Evolutionary conservation across 768 basidiomycete species (phyloP), one percentile per base, ranked within the genome.

Genomic region (Termitomyces titanicus): DNA sequence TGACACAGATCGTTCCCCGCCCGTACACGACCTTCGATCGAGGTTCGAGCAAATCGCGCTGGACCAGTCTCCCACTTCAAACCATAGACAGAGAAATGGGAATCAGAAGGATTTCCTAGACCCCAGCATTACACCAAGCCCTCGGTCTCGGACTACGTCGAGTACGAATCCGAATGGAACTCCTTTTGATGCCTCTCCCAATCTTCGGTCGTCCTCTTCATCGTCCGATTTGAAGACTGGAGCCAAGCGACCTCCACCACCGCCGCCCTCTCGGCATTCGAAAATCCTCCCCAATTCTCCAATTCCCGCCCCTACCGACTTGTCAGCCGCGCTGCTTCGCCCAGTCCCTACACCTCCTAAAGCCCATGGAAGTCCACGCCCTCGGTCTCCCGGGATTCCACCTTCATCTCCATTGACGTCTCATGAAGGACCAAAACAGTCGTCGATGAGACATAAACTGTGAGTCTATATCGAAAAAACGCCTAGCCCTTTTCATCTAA

Each of bases 1-100:
- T 58, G 82, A 88, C 66, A 77, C 79, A 18, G 74, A 71, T 3
- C 76, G 84, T 35, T 73, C 78, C 17, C 81, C 81, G 37, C 83
- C 88, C 2, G 88, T 91, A 51, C 85, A 79, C 68, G 88, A 78
- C 56, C 74, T 92, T 17, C 80, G 81, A 43, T 88, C 85, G 29
- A 81, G 74, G 63, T 92, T 90, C 63, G 89, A 92, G 65, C 79
- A 83, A 61, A 70, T 89, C 24, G 84, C 87, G 3, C 72, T 49
- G 33, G 39, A 56, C 25, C 48, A 46, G 22, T 61, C 60, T 42
- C 29, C 56, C 42, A 52, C 54, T 31, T 48, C 46, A 40, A 31
- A 47, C n/a, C 33, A 48, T 2, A 43, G 57, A 27, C 42, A 34
- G 31, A 42, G 25, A 43, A 53, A 34, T 43, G 53, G 42, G 29